Evolutionary conservation across 1,284 basidiomycete genomes (phyloP).

Genomic region (Anthracocystis walkeri): DNA sequence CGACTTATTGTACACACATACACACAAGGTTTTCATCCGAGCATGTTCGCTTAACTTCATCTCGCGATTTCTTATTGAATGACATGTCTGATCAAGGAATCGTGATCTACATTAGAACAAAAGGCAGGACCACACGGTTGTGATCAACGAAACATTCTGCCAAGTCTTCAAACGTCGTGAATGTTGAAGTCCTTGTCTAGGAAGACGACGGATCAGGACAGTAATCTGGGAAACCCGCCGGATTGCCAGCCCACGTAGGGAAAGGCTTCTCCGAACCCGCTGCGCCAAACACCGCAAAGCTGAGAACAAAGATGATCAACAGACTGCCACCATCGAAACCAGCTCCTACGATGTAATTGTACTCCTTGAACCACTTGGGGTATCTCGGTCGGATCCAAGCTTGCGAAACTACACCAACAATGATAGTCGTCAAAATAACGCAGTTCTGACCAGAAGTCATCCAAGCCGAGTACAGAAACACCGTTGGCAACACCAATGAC

Average conservation of each 20-base stretch:
- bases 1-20: no score
- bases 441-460: slow-evolving; percentile 75
- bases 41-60: no score
- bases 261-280: slow-evolving; percentile 74
- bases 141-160: no score
- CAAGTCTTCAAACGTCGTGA: no score
- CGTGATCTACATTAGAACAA: no score
- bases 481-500: slow-evolving; percentile 25
- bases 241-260: slow-evolving; percentile 69
- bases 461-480: slow-evolving; percentile 31
- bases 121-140: no score
- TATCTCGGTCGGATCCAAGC: slow-evolving; percentile 75
- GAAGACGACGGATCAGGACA: slow-evolving; percentile 24
- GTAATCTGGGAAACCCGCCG: slow-evolving; percentile 24
- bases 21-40: no score
- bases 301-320: slow-evolving; percentile 77
- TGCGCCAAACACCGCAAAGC: slow-evolving; percentile 78
- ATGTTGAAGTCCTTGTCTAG: no score
- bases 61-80: no score
- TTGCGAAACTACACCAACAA: slow-evolving; percentile 76
- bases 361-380: slow-evolving; percentile 75
- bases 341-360: slow-evolving; percentile 78
- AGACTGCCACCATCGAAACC: slow-evolving; percentile 79
- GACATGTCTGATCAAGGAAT: no score
- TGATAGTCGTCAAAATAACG: slow-evolving; percentile 72